Base-by-base conservation (phyloP, 352 stramenopile genomes). In the Aphanomyces cochlioides region DNA sequence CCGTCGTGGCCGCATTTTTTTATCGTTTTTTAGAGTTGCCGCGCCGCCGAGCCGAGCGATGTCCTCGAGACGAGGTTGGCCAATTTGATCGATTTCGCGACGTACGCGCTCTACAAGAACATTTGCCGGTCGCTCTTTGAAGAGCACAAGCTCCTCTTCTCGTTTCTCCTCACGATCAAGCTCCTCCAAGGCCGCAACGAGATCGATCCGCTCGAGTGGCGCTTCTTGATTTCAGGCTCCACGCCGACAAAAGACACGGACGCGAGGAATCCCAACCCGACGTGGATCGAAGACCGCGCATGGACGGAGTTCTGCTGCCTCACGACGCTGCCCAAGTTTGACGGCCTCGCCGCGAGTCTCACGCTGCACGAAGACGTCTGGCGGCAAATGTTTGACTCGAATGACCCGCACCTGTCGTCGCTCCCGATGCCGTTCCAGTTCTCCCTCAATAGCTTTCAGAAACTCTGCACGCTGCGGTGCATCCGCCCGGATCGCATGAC, bases 61-160 rank as follows among this genome's bases (percentile, higher is more conserved):
- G 84, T 92, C 34, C 80, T 98, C 3, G 87, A 95, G 64, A 77
- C 87, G 67, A 72, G 93, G 15, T 75, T 98, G 4, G 75, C 77
- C 12, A 92, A 95, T 65, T 74, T 98, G 8, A 97, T 96, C 58
- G 88, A 98, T 56, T 97, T 84, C 2, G 93, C 91, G 50, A 98
- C 93, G 10, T 97, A 97, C 60, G 96, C 92, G 40, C 72, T 98
- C 15, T 98, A 98, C 74, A 89, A 85, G 7, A 98, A 97, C 72
- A 95, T 98, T 61, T 98, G 93, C 69, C 79, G 92, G 0, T 96
- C 87, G 8, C 81, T 98, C 7, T 98, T 98, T 70, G 93, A 98
- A 74, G 85, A 96, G 43, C 91, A 98, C 82, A 98, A 98, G 69
- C 78, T 98, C 0, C 71, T 98, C 1, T 97, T 98, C 67, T 97